Conservation (phyloP, 225 moss, liverwort and hornwort genomes). For the Straminergon stramineum region DNA sequence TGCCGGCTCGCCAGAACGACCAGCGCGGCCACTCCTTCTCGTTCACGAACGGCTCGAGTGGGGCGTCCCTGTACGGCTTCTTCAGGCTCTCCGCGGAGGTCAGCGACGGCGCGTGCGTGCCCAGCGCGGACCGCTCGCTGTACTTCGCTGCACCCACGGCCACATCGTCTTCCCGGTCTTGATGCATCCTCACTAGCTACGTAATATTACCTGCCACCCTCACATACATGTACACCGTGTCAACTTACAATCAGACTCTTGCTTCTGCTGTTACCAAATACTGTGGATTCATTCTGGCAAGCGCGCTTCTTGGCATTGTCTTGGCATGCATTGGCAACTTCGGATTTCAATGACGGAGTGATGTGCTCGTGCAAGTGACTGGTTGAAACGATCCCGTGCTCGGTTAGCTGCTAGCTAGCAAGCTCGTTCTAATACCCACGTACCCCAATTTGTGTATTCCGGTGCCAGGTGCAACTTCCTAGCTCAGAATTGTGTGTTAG, state of each 20-base stretch:
- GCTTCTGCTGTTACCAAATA: not conserved
- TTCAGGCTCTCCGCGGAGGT: not conserved
- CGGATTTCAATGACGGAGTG: not conserved
- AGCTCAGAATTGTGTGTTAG: not conserved
- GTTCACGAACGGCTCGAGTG: not conserved
- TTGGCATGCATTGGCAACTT: not conserved
- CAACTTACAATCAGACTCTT: not conserved
- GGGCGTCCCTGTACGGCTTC: constrained; percentile 17
- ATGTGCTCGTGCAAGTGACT: too few species aligned
- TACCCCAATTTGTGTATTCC: not conserved
- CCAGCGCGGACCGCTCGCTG: constrained; percentile 1
- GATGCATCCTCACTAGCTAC: not conserved
- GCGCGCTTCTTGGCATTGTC: not conserved
- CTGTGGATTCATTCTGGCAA: not conserved
- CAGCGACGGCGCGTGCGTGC: constrained; percentile 6
- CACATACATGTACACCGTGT: not conserved
- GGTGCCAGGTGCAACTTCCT: not conserved
- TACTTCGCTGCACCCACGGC: constrained; percentile 21
- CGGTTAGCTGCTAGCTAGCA: not conserved
- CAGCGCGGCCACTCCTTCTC: constrained; percentile 5
- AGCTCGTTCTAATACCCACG: not conserved
- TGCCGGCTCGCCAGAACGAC: constrained; percentile 42
- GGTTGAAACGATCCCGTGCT: not conserved
- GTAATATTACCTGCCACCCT: not conserved
- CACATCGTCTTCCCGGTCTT: constrained; percentile 23